A percentile compares a stretch with the other conserved stretches of the same genome.
Evolutionary conservation across 371 early-diverging fungal genomes (phyloP).

Genomic region (Entomophthora muscae): DNA sequence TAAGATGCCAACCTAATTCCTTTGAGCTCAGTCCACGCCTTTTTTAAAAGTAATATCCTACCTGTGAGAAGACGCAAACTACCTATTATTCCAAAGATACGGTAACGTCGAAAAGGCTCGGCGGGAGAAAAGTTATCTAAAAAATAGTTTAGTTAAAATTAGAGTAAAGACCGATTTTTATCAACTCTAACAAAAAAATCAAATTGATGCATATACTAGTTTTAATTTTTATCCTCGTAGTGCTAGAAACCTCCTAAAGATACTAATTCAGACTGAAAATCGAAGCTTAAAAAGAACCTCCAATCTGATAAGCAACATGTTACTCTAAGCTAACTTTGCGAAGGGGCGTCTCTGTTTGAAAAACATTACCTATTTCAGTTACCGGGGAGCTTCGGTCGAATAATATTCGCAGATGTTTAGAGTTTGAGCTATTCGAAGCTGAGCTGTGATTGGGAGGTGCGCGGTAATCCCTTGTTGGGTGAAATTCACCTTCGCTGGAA

Average conservation of each 20-base stretch:
- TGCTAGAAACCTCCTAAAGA: too few relatives aligned
- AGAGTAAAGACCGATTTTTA: background rate
- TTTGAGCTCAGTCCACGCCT: background rate
- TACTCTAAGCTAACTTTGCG: too few relatives aligned
- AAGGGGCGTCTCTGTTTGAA: too few relatives aligned
- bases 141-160: background rate
- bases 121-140: background rate
- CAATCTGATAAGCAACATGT: too few relatives aligned
- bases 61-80: background rate
- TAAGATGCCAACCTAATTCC: conserved; percentile 1
- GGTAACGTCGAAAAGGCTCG: conserved; percentile 2
- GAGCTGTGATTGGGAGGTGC: background rate
- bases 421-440: background rate
- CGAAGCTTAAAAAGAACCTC: too few relatives aligned
- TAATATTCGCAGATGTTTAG: background rate
- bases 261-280: too few relatives aligned
- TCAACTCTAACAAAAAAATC: too few relatives aligned
- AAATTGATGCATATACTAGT: too few relatives aligned
- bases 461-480: background rate
- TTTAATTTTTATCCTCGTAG: too few relatives aligned
- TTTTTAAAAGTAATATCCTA: background rate
- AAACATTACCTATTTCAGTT: background rate
- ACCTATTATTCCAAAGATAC: background rate
- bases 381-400: background rate
- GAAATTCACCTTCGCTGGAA: background rate